Evolutionary conservation across 768 basidiomycete species (phyloP), one percentile per base, ranked within the genome.

Genomic region (Coprinellus aureogranulatus): DNA sequence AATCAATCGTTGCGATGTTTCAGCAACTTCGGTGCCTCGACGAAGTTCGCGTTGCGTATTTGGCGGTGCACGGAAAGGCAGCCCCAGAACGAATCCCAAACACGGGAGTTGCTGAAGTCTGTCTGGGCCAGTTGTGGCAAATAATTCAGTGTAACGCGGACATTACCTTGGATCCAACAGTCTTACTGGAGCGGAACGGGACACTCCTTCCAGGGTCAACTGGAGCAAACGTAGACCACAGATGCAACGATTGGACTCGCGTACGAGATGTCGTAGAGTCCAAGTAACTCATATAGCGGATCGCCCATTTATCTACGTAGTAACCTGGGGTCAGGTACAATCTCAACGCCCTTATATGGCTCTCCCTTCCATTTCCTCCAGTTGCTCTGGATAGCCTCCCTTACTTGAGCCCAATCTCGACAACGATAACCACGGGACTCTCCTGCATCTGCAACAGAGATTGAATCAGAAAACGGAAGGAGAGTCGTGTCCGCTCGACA

Each of bases 1-100:
- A 30, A 14, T 50, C 34, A 14, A 20, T 34, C 4, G 28, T 50
- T 31, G 49, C 28, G 28, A 50, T 50, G 49, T 50, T 31, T 34
- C 49, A 50, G 9, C 49, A 50, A 30, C 49, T 50, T 12, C 49
- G 49, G 4, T 50, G 49, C 20, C 49, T 50, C 18, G 49, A 50
- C 18, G 49, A 50, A 14, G 28, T 50, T 31, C 49, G 49, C 4
- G 30, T 50, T 4, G 49, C 30, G 8, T 34, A 31, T 30, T 16
- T 34, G 11, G 27, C 49, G 18, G 28, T 34, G 9, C 49, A 50
- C 30, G 22, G 22, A 22, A 5, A 20, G 9, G 6, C 49, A 3
- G 22, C 34, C n/a, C 28, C 27, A 5, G 49, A 30, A 11, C 26
- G 49, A 18, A 22, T 50, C 12, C 49, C 49, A 14, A 50, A 50